These are phyloP conservation scores for Sphaerulina populicola DNA, from an alignment of 2,329 filamentous ascomycete species.

Conservation along the genomic window DNA sequence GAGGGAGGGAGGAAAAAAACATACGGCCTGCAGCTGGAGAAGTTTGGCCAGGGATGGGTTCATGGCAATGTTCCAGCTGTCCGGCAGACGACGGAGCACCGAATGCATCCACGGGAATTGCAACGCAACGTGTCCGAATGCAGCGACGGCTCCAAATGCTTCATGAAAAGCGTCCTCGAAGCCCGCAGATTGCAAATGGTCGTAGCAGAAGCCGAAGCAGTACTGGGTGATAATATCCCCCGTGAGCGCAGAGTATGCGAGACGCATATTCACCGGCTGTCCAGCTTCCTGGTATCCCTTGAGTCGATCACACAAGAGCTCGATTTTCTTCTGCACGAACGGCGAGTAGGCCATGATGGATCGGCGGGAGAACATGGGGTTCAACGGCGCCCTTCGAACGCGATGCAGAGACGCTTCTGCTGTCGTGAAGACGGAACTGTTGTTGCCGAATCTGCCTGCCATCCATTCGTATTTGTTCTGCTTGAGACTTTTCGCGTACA, in stretches of 20 bases:
- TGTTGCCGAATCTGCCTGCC: not conserved
- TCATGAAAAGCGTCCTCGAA: slow-evolving; percentile 12
- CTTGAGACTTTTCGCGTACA: not conserved
- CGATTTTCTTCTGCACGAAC: slow-evolving; percentile 9
- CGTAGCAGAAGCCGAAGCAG: slow-evolving; percentile 13
- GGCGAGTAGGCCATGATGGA: slow-evolving; percentile 1
- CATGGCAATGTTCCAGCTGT: slow-evolving; percentile 13
- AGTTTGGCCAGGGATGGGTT: slow-evolving; percentile 2
- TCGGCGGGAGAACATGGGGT: slow-evolving; percentile 1
- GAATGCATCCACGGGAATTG: slow-evolving; percentile 13
- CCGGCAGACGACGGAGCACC: slow-evolving; percentile 7
- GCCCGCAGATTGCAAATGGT: slow-evolving; percentile 11
- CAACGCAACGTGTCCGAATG: slow-evolving; percentile 12
- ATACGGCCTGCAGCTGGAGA: not conserved
- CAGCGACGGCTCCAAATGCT: slow-evolving; percentile 7
- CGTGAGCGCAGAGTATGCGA: slow-evolving; percentile 14
- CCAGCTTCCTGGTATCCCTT: slow-evolving; percentile 8
- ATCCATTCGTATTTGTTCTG: not conserved
- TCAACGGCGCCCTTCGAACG: not conserved
- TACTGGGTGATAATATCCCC: slow-evolving; percentile 17
- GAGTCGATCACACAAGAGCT: slow-evolving; percentile 8
- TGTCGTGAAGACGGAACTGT: not conserved
- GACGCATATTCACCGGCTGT: slow-evolving; percentile 11
- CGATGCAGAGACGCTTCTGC: not conserved
- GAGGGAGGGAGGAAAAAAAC: not conserved